Evolutionary conservation across 352 stramenopile species (phyloP), one percentile per base, ranked within the genome.

Genomic region (Pythium grandisporangium): DNA sequence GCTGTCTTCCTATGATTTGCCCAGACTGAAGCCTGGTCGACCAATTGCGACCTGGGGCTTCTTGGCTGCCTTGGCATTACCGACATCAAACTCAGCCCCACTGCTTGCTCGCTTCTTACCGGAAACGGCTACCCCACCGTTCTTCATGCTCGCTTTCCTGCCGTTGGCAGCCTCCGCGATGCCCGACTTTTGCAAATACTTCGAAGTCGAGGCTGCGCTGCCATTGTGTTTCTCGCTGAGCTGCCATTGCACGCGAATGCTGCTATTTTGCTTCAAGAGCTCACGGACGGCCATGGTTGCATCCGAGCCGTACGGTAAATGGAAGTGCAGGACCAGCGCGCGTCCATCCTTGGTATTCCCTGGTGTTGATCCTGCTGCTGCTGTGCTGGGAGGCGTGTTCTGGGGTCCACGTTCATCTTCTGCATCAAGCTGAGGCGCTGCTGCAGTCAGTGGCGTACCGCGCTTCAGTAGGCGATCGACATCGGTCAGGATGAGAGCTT

Each of bases 201-300:
- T 16, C 24, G 22, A 16, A 6, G 43, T 19, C 26, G 20, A 14
- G 12, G 4, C 30, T 16, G 29, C 45, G 32, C 20, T 45, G 21
- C 37, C 33, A 23, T 16, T 11, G 8, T 33, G 35, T 33, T 55
- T 49, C 6, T 72, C 58, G 11, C 45, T 46, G 3, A 70, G 45
- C 45, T 84, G 64, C 65, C 68, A 76, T 45, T 83, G 75, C 16
- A 85, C 69, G 45, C 85, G 62, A 22, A 74, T 60, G 39, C 64
- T 96, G 66, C 58, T 97, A 64, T 58, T 96, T 58, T 74, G 70
- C 61, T 97, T 97, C 53, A 94, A 93, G n/a, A 98, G 58, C 48
- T 98, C 92, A 29, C 92, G 70, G 17, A 97, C 60, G 19, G 87
- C 91, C 51, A 97, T 95, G 12, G 89, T 98, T 10, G 93, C 94